Base-by-base conservation (phyloP, 352 stramenopile species). In the Globisporangium apiculatum region DNA sequence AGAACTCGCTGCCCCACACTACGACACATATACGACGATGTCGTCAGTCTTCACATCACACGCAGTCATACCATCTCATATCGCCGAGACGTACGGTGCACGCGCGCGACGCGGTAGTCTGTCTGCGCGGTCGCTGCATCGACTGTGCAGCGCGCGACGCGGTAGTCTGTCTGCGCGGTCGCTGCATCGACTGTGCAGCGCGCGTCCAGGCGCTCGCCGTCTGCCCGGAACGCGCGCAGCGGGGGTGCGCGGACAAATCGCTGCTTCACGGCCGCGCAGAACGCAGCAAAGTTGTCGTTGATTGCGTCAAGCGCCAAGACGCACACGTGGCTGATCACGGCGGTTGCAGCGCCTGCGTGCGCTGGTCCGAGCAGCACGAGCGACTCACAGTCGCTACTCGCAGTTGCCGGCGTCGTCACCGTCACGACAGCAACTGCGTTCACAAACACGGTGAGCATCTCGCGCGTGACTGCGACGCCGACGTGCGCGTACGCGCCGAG, bases 1-100 rank as follows among this genome's bases (percentile, higher is more conserved):
- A 83, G 55, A 86, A 91, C 14, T 85, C 61, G 5, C 58, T 61
- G 38, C 76, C 78, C 84, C 84, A 91, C 75, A 91, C 84, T 94
- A 55, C 6, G 57, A 53, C 8, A 45, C 11, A 35, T 45, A 11
- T 7, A 49, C 43, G 41, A 7, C 15, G 5, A 9, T n/a, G 24
- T 10, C 31, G 35, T 31, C 6, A 43, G 7, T 24, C 31, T 38
- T 41, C 36, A 11, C 17, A 38, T 35, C 18, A 40, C 5, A n/a
- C 8, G 14, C 24, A 31, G 24, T 31, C 24, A 31, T 31, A 31
- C 2, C 24, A 31, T 31, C 24, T 31, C 24, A 31, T 2, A 31
- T 31, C 3, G 24, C 24, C 24, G 24, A 10, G 11, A 76, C 82
- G 45, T 81, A 93, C 83, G 68, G 55, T 73, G 61, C 0, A 91